Evolutionary conservation across 1,139 yeast species (phyloP).

Genomic region (Wickerhamomyces sp.): DNA sequence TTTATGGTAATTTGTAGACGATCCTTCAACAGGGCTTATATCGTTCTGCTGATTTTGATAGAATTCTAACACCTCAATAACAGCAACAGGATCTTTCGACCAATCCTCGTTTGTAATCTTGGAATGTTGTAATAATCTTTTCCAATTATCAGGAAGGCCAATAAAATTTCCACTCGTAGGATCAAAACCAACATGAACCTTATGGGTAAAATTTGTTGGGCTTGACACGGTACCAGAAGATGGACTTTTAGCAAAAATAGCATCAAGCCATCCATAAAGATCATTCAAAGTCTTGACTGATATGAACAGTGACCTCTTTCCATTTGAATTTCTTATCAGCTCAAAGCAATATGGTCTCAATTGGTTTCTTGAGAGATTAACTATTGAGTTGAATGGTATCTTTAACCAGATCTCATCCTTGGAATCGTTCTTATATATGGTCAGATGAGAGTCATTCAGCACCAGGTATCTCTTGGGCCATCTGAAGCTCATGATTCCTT

Average conservation of each 20-base stretch:
- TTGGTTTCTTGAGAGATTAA: conserved; percentile 58
- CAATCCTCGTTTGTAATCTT: conserved; percentile 80
- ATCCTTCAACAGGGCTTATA: conserved; percentile 4
- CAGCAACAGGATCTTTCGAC: conserved; percentile 81
- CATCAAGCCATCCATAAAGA: conserved; percentile 87
- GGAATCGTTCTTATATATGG: conserved; percentile 67
- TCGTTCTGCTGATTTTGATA: conserved; percentile 43
- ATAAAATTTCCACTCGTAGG: conserved; percentile 71
- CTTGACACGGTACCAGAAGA: conserved; percentile 72
- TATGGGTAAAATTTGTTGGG: conserved; percentile 77
- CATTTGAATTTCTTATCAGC: conserved; percentile 44
- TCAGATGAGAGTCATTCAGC: conserved; percentile 68
- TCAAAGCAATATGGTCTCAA: conserved; percentile 74
- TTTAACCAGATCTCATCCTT: conserved; percentile 40
- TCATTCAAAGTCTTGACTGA: conserved; percentile 79
- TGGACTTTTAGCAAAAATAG: conserved; percentile 84
- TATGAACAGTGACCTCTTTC: conserved; percentile 62
- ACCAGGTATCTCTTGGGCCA: conserved; percentile 90
- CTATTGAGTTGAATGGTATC: conserved; percentile 52
- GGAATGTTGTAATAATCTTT: conserved; percentile 66
- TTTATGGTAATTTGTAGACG: conserved; percentile 12
- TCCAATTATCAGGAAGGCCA: conserved; percentile 80
- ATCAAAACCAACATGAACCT: conserved; percentile 59
- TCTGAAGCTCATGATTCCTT: conserved; percentile 77
- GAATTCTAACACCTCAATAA: conserved; percentile 88